Percentiles rank a stretch among this genome's conserved stretches.
These are phyloP conservation scores for Taiwanofungus camphoratus DNA, from an alignment of 1,284 basidiomycete genomes.

Conservation along the genomic window DNA sequence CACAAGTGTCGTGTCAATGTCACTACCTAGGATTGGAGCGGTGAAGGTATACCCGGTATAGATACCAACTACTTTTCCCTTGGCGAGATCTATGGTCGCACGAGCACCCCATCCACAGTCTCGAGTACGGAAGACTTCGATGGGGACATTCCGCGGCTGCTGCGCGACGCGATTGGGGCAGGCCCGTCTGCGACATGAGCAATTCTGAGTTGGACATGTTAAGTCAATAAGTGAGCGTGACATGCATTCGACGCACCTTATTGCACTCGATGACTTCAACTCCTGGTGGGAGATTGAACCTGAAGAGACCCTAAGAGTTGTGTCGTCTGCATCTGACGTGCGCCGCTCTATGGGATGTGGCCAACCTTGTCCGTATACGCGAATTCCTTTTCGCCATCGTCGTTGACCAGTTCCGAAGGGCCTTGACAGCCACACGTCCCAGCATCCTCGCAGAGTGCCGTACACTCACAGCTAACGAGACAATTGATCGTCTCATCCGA, in stretches of 20 bases:
- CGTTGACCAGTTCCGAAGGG: constrained; percentile 22
- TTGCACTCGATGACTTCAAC: constrained; percentile 59
- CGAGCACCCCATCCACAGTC: constrained; percentile 33
- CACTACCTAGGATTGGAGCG: not conserved
- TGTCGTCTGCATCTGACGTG: too few species aligned
- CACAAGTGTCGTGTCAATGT: not conserved
- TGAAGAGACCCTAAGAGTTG: constrained; percentile 40
- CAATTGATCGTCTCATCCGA: constrained; percentile 15
- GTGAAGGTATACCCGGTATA: constrained; percentile 51
- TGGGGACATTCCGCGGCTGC: constrained; percentile 28
- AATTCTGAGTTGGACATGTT: constrained; percentile 18
- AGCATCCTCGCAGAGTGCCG: constrained; percentile 20
- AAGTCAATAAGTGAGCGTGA: not conserved
- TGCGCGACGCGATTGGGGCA: constrained; percentile 36
- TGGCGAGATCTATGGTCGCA: constrained; percentile 31
- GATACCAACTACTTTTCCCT: constrained; percentile 54
- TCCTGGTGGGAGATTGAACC: constrained; percentile 37
- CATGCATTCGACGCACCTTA: constrained; percentile 31
- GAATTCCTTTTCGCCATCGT: constrained; percentile 19
- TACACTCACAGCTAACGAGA: constrained; percentile 29
- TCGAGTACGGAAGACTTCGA: constrained; percentile 32
- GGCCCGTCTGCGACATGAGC: constrained; percentile 13
- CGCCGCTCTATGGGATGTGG: too few species aligned
- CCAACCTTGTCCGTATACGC: constrained; percentile 38
- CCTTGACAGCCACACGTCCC: constrained; percentile 29